Evolutionary conservation across 2,329 filamentous ascomycete species (phyloP).

Genomic region (Helotiales sp.): DNA sequence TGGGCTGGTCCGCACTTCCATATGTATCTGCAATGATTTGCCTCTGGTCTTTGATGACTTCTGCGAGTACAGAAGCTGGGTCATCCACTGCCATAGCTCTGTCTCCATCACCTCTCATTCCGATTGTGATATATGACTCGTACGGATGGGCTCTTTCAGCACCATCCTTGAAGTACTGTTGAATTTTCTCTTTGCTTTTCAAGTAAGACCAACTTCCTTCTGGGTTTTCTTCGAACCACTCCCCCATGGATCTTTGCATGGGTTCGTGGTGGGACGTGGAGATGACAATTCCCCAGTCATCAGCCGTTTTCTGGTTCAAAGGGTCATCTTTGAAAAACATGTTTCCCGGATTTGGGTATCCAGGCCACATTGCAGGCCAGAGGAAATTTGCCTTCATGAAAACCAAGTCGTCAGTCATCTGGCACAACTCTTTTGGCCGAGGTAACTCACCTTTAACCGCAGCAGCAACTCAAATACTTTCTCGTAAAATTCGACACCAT

Average conservation of each 20-base stretch:
- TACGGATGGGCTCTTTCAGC: conserved; percentile 62
- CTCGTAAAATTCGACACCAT: conserved; percentile 61
- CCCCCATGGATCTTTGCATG: conserved; percentile 59
- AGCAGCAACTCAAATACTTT: conserved; percentile 70
- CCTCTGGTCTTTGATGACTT: conserved; percentile 60
- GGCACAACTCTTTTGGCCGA: not conserved
- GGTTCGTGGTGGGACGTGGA: conserved; percentile 73
- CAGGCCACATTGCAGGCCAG: conserved; percentile 70
- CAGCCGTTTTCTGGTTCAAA: conserved; percentile 63
- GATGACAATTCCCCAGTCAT: conserved; percentile 69
- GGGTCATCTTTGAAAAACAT: conserved; percentile 71
- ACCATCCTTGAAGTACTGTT: conserved; percentile 66
- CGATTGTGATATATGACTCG: conserved; percentile 62
- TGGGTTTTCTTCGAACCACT: conserved; percentile 45
- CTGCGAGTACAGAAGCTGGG: conserved; percentile 53
- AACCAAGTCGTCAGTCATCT: not conserved
- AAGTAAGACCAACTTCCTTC: conserved; percentile 67
- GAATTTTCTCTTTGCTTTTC: conserved; percentile 65
- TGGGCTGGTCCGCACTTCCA: conserved; percentile 43
- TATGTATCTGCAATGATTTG: conserved; percentile 56
- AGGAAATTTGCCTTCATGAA: conserved; percentile 66
- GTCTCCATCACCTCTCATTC: conserved; percentile 69
- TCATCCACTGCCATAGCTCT: conserved; percentile 53
- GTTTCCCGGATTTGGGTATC: conserved; percentile 47
- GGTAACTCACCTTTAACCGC: conserved; percentile 45